Evolutionary conservation across 148 eudicot genomes (phyloP).

Genomic region (Talinum fruticosum): DNA sequence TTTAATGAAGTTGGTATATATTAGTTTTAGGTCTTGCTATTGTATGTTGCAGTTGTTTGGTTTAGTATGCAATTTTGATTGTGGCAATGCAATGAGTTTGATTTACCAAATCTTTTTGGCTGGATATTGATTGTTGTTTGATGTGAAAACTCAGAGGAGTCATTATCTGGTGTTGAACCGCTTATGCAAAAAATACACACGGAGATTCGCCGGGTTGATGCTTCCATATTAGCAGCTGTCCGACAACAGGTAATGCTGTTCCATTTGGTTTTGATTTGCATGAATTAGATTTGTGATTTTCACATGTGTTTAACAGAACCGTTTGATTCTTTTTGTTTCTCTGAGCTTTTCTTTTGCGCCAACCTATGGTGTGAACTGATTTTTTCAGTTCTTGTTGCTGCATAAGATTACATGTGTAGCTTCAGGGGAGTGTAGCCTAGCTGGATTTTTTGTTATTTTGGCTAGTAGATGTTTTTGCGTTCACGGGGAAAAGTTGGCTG

Average conservation of each 20-base stretch:
- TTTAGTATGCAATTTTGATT: neutral
- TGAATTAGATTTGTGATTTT: conserved; percentile 7
- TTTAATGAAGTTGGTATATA: too few species aligned
- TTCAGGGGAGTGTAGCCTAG: neutral
- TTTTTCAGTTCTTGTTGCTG: neutral
- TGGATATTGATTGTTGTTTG: conserved; percentile 14
- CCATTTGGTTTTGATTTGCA: conserved; percentile 6
- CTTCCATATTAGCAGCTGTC: conserved; percentile 85
- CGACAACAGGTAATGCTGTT: conserved; percentile 77
- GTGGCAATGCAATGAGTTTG: neutral
- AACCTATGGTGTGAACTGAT: neutral
- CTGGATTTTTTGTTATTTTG: neutral
- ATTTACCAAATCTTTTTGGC: neutral
- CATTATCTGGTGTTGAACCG: conserved; percentile 94
- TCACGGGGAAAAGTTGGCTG: neutral
- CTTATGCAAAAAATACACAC: conserved; percentile 92
- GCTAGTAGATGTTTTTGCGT: neutral
- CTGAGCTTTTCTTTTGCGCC: neutral
- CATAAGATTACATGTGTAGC: neutral
- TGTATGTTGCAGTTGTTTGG: neutral
- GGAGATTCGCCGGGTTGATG: conserved; percentile 91
- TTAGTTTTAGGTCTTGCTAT: neutral
- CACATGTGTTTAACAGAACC: neutral
- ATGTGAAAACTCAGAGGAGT: conserved; percentile 62
- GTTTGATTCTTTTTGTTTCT: neutral